phyloP scores from a whole-genome alignment of 331 rosid genomes.

The Pyrus hybrid region DNA sequence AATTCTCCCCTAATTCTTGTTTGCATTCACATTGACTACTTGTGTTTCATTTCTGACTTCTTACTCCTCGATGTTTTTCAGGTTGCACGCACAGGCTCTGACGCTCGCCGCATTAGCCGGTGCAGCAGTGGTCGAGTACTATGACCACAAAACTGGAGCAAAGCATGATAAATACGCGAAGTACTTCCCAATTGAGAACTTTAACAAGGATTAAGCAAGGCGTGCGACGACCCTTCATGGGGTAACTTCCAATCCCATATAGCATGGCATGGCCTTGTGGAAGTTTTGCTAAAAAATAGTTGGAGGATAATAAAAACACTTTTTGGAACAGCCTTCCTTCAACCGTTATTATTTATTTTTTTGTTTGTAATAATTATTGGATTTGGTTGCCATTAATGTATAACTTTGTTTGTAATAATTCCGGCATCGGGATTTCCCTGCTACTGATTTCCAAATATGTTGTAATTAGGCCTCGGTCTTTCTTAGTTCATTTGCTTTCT shows the following conservation, averaged over 20 bases:
- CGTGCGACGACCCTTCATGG: not conserved
- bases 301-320: constrained; percentile 3
- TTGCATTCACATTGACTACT: not conserved
- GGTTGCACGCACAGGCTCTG: constrained; percentile 97
- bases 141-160: constrained; percentile 43
- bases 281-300: not conserved
- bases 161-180: constrained; percentile 39
- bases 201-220: constrained; percentile 32
- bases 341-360: not conserved
- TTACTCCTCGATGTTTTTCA: constrained; percentile 20
- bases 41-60: not conserved
- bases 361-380: not conserved
- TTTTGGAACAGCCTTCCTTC: not conserved
- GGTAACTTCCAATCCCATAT: not conserved
- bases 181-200: constrained; percentile 21
- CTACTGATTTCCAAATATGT: not conserved
- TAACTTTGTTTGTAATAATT: not conserved
- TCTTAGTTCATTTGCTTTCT: not conserved
- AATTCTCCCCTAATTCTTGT: not conserved
- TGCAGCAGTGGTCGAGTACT: constrained; percentile 80
- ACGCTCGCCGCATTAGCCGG: constrained; percentile 89
- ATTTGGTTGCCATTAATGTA: no score
- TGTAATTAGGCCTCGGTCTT: not conserved
- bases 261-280: not conserved
- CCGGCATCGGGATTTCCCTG: not conserved